These are phyloP conservation scores for Flaveria floridana DNA, from an alignment of 140 eudicot genomes.

Conservation along the genomic window DNA sequence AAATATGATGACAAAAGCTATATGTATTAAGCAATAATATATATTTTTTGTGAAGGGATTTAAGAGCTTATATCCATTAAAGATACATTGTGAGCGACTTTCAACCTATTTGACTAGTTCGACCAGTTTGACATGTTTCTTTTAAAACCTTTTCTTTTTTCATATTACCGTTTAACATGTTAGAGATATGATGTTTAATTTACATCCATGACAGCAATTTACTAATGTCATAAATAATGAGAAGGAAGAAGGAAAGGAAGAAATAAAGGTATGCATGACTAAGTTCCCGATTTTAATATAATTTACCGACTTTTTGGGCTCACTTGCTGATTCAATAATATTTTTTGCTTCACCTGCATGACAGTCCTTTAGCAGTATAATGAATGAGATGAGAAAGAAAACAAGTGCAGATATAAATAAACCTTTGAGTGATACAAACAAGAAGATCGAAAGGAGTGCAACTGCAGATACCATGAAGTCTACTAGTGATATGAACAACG, in stretches of 20 bases:
- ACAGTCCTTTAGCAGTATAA: slow-evolving; percentile 35
- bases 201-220: slow-evolving; percentile 26
- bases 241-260: slow-evolving; percentile 40
- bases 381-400: slow-evolving; percentile 36
- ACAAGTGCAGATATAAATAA: slow-evolving; percentile 13
- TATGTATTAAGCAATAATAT: background rate
- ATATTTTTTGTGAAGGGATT: background rate
- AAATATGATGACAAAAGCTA: background rate
- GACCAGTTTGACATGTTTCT: slow-evolving; percentile 11
- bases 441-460: slow-evolving; percentile 1
- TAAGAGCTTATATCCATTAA: background rate
- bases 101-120: background rate
- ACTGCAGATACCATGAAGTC: background rate
- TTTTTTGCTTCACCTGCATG: slow-evolving; percentile 20
- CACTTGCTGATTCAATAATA: background rate
- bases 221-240: slow-evolving; percentile 25
- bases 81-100: background rate
- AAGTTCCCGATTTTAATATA: background rate
- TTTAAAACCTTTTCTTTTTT: background rate
- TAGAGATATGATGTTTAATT: slow-evolving; percentile 1
- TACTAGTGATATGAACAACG: slow-evolving; percentile 5
- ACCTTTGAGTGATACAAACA: slow-evolving; percentile 13
- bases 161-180: background rate
- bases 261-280: slow-evolving; percentile 28
- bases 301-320: background rate